phyloP scores from a whole-genome alignment of 148 eudicot species.

The Dianthus caryophyllus region DNA sequence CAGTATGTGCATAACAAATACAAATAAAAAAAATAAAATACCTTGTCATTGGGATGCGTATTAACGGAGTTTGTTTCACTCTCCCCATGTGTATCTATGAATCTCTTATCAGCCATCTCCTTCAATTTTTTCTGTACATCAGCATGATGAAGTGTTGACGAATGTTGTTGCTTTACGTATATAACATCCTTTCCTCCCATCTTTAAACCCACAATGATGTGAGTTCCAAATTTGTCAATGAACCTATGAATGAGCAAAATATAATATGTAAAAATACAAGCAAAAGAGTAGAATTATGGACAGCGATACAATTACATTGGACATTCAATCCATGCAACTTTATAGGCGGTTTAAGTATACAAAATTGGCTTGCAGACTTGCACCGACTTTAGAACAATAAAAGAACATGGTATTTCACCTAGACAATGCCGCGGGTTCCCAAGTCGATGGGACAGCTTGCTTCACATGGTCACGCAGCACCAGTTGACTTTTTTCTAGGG shows the following conservation, averaged over 20 bases:
- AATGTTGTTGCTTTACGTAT: constrained; percentile 80
- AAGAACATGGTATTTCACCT: constrained; percentile 42
- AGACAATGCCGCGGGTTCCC: constrained; percentile 97
- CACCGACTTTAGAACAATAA: neutral
- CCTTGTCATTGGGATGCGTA: constrained; percentile 60
- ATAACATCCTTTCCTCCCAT: constrained; percentile 99
- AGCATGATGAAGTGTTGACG: constrained; percentile 79
- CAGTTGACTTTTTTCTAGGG: constrained; percentile 81
- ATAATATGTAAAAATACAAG: neutral
- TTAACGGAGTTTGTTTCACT: constrained; percentile 44
- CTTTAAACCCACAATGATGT: constrained; percentile 84
- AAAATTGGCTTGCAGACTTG: neutral
- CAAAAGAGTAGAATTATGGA: neutral
- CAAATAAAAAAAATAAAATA: constrained; percentile 18
- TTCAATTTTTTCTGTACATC: constrained; percentile 87
- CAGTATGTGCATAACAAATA: no score
- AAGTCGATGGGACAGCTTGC: constrained; percentile 87
- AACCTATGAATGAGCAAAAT: constrained; percentile 49
- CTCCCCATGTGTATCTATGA: constrained; percentile 55
- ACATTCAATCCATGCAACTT: neutral
- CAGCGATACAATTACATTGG: neutral
- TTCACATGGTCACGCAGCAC: constrained; percentile 80
- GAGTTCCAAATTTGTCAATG: constrained; percentile 88
- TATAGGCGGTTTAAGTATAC: neutral
- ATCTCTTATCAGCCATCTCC: constrained; percentile 86